Evolutionary conservation across 2,329 filamentous ascomycete species (phyloP), one percentile per base, ranked within the genome.

Genomic region (Fonsecaea multimorphosa): DNA sequence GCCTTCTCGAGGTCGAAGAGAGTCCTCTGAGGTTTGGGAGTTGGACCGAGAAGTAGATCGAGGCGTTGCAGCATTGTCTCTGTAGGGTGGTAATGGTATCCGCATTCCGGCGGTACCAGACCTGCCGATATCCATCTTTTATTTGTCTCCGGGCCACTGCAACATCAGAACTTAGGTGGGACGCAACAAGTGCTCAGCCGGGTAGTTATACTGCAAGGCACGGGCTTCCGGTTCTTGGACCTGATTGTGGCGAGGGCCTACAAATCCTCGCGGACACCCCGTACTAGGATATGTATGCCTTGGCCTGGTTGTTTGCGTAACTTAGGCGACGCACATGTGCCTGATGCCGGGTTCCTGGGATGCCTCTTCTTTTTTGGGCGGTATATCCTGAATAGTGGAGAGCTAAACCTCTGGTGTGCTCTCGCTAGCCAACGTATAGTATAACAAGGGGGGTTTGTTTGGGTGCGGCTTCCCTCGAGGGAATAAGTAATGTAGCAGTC

Each of bases 1-100:
- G 70, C 86, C 84, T 68, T 82, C 82, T 68, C 81, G 80, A 49
- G 81, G 57, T n/a, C 40, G 66, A 54, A 79, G 73, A 57, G 76
- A 75, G 66, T 78, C 78, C 49, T 81, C 76, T 63, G 79, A 76
- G 73, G 78, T 76, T 72, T 77, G 76, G 68, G 72, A 75, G 70
- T 66, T 73, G 70, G 73, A 77, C 74, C 73, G 75, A 70, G 74
- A 77, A 73, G 67, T 74, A 76, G 53, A 64, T 56, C 61, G 62
- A 52, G 52, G 52, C 31, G 58, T 52, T 32, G 57, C 58, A 65
- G 59, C 52, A 52, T 63, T 61, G 40, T 65, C 55, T 61, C 61
- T 60, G 58, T 58, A 65, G 46, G 65, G 62, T 12, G 59, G 61
- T 49, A 60, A 61, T 16, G 59, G 63, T 58, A 60, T 53, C 53